Evolutionary conservation across 75 land plant species (phyloP).

Genomic region (Sequoiadendron giganteum): DNA sequence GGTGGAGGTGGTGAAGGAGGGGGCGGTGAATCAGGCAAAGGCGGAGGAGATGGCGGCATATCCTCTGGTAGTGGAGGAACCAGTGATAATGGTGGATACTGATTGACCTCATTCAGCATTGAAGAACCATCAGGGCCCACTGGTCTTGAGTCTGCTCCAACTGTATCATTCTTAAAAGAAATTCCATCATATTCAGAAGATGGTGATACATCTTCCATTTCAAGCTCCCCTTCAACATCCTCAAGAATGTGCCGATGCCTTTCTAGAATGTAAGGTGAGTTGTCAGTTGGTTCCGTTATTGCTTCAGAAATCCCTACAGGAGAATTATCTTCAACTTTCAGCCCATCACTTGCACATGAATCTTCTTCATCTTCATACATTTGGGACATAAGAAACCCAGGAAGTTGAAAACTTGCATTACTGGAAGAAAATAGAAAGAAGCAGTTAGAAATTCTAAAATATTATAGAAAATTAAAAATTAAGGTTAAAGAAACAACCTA

Average conservation of each 20-base stretch:
- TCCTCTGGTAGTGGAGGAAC: constrained; percentile 62
- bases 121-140: not conserved
- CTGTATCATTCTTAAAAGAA: constrained; percentile 15
- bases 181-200: constrained; percentile 39
- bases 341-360: constrained; percentile 51
- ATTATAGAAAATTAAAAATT: not conserved
- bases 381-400: constrained; percentile 59
- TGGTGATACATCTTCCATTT: constrained; percentile 98
- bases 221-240: constrained; percentile 97
- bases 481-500: not conserved
- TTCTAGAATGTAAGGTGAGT: constrained; percentile 17
- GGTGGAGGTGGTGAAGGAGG: constrained; percentile 38
- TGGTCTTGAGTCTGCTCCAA: constrained; percentile 3
- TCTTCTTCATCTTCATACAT: constrained; percentile 81
- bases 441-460: not conserved
- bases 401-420: constrained; percentile 58
- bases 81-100: constrained; percentile 10
- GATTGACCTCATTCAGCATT: constrained; percentile 1
- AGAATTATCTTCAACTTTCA: constrained; percentile 46
- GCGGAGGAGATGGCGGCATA: constrained; percentile 62
- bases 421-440: constrained; percentile 30
- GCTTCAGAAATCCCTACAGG: constrained; percentile 25
- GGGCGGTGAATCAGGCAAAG: constrained; percentile 54
- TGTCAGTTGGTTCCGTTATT: constrained; percentile 9
- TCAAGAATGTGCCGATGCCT: constrained; percentile 78